Evolutionary conservation across 352 stramenopile species (phyloP), one percentile per base, ranked within the genome.

Genomic region (Halophytophthora polymorphica): DNA sequence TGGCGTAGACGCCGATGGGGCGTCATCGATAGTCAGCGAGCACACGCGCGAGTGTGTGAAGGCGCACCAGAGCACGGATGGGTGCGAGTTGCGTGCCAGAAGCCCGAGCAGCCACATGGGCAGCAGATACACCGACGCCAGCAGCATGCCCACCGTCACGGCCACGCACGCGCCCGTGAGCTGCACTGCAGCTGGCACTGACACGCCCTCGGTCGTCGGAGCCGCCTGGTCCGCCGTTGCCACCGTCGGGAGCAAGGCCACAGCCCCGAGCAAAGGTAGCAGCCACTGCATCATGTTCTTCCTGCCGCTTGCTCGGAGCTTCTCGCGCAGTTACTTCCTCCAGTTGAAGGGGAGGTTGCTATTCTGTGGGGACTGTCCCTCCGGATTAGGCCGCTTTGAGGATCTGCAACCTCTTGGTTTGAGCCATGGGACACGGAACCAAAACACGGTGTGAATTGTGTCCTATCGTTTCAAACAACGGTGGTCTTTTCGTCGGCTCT

Each of bases 11-110:
- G 72, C 41, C 15, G 81, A 90, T 47, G 84, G 84, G 35, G 74
- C 76, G 47, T 94, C 84, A 55, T 94, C 84, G 40, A 94, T 83
- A 7, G 84, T 94, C 6, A 94, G 71, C 17, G 84, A 66, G 43
- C 78, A 91, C 35, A 92, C 68, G 35, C 45, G 63, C 5, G 66
- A 45, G 2, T 57, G 58, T 28, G 84, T 94, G 12, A 50, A 44
- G 5, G 71, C 82, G 58, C 73, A 84, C 77, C 81, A 94, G 35
- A 94, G 75, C 57, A 91, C 81, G 5, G 64, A 86, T 36, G 78
- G 75, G 41, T 88, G 79, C 48, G 79, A 84, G 23, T 80, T 67
- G 62, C 77, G 75, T 59, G 73, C 63, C 36, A 92, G 39, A n/a
- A 84, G 47, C 25, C 74, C 72, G 56, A 92, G 66, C 44, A 90